Evolutionary conservation across 768 basidiomycete genomes (phyloP).

Genomic region (Termitomyces heimii): DNA sequence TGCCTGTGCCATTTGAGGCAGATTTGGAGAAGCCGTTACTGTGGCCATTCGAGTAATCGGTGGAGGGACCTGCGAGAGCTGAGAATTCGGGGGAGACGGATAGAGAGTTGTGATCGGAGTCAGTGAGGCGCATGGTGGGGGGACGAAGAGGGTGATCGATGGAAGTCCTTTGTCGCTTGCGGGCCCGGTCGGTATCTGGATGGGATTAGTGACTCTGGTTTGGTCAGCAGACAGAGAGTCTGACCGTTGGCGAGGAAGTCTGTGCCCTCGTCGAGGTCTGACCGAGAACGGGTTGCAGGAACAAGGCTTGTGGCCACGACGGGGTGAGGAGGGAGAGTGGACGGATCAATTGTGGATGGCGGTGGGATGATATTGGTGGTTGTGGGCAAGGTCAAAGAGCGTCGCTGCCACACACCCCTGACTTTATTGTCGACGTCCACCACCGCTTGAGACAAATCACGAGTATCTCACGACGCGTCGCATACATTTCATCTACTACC

Average conservation of each 20-base stretch:
- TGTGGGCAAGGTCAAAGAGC: conserved; percentile 6
- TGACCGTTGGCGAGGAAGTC: conserved; percentile 27
- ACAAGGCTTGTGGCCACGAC: conserved; percentile 42
- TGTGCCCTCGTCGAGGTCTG: conserved; percentile 52
- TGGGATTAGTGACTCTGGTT: conserved; percentile 11
- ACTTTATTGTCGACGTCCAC: conserved; percentile 14
- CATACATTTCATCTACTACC: background rate
- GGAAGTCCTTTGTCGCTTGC: conserved; percentile 67
- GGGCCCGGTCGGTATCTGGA: conserved; percentile 35
- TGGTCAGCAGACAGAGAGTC: conserved; percentile 13
- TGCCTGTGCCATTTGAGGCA: conserved; percentile 15
- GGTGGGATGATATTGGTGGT: conserved; percentile 2
- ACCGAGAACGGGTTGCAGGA: conserved; percentile 59
- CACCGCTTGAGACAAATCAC: conserved; percentile 21
- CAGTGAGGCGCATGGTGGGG: conserved; percentile 44
- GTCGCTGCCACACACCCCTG: background rate
- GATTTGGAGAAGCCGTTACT: conserved; percentile 34
- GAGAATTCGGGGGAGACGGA: conserved; percentile 38
- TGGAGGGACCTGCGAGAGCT: conserved; percentile 51
- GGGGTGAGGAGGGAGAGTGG: conserved; percentile 44
- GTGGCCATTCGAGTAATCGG: conserved; percentile 37
- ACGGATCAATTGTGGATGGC: conserved; percentile 58
- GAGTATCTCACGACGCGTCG: conserved; percentile 9
- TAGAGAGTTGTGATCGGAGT: conserved; percentile 43
- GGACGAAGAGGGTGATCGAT: conserved; percentile 26